phyloP scores from a whole-genome alignment of 2,329 filamentous ascomycete genomes.

The Sporothrix phasma region DNA sequence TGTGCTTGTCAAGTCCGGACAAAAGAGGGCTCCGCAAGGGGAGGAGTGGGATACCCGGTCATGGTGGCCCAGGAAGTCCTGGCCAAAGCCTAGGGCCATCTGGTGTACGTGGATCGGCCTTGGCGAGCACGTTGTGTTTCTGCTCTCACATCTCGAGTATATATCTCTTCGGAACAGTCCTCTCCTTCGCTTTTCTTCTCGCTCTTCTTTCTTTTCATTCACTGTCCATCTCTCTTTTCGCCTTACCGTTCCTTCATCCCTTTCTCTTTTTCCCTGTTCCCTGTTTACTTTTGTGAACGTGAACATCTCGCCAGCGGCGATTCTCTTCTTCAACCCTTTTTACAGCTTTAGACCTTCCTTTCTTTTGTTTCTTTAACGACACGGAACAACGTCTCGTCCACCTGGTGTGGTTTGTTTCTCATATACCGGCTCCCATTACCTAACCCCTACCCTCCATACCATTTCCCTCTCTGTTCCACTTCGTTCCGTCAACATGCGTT shows the following conservation, averaged over 20 bases:
- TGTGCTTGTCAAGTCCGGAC: neutral
- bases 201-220: neutral
- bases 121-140: neutral
- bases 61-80: neutral
- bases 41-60: neutral
- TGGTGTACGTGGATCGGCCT: neutral
- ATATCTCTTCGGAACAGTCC: neutral
- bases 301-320: slow-evolving; percentile 4
- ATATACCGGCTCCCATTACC: neutral
- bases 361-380: neutral
- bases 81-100: neutral
- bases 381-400: slow-evolving; percentile 16
- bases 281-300: slow-evolving; percentile 5
- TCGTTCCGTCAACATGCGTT: slow-evolving; percentile 20
- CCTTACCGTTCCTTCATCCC: neutral
- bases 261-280: slow-evolving; percentile 3
- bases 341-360: neutral
- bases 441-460: too few relatives aligned
- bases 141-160: neutral
- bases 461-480: neutral
- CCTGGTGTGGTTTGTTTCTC: slow-evolving; percentile 21
- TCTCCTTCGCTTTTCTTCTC: neutral
- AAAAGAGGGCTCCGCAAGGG: neutral
- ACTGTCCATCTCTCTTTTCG: slow-evolving; percentile 3
- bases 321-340: slow-evolving; percentile 5